phyloP scores from a whole-genome alignment of 2,329 filamentous ascomycete species.

The Nakataea oryzae region DNA sequence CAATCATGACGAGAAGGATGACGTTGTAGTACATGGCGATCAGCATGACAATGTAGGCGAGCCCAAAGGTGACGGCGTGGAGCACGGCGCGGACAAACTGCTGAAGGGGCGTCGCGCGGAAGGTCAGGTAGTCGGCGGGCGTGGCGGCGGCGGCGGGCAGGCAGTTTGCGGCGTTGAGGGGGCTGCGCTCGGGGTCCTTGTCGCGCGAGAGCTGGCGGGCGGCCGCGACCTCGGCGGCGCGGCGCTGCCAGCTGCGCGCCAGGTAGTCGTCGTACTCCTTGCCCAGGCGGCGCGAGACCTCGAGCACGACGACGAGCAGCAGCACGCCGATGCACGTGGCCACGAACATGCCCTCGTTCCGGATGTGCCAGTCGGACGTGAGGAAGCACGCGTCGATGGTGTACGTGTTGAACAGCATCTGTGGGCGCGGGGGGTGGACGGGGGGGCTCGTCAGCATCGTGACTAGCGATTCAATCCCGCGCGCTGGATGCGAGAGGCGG shows the following conservation, averaged over 20 bases:
- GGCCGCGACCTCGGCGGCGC: slow-evolving; percentile 15
- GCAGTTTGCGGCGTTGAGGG: slow-evolving; percentile 4
- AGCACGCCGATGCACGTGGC: slow-evolving; percentile 32
- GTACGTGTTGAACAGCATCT: slow-evolving; percentile 36
- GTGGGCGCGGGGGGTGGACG: background rate
- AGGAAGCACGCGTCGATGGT: slow-evolving; percentile 31
- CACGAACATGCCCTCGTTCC: slow-evolving; percentile 27
- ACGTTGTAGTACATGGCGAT: slow-evolving; percentile 35
- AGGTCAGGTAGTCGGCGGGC: slow-evolving; percentile 16
- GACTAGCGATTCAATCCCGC: background rate
- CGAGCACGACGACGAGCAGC: slow-evolving; percentile 26
- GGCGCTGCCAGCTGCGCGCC: slow-evolving; percentile 1
- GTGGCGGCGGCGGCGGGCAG: slow-evolving; percentile 7
- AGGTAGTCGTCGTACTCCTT: slow-evolving; percentile 31
- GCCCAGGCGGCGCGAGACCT: slow-evolving; percentile 27
- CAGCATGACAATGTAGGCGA: slow-evolving; percentile 33
- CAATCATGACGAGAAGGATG: slow-evolving; percentile 31
- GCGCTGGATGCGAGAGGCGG: too few species aligned
- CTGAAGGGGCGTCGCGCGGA: slow-evolving; percentile 27
- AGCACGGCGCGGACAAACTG: slow-evolving; percentile 27
- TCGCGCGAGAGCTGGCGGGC: slow-evolving; percentile 12
- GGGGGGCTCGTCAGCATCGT: background rate
- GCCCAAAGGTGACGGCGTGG: slow-evolving; percentile 27
- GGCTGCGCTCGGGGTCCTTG: background rate
- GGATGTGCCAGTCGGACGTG: slow-evolving; percentile 27